Evolutionary conservation across 208 protist species (phyloP).

Genomic region (Histomonas meleagridis): DNA sequence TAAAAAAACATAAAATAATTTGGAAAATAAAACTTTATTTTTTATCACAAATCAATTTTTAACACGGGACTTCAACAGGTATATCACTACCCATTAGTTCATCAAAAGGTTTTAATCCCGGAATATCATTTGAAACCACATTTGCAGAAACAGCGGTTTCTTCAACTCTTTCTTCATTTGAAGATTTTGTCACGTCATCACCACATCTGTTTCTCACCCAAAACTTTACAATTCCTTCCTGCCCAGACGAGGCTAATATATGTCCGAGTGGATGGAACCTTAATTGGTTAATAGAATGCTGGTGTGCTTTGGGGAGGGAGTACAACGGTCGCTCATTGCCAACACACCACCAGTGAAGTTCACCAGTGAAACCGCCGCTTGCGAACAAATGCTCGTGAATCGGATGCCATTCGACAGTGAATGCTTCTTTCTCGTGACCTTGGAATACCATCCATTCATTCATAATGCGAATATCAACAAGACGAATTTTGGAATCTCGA

Average conservation of each 20-base stretch:
- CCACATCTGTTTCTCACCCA: not conserved
- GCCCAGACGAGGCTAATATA: not conserved
- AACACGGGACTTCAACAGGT: too few species aligned
- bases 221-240: constrained; percentile 1
- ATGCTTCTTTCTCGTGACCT: constrained; percentile 13
- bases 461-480: not conserved
- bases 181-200: not conserved
- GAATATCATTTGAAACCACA: not conserved
- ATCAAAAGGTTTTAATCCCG: not conserved
- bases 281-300: not conserved
- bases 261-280: not conserved
- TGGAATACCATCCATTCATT: not conserved
- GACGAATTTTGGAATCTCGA: not conserved
- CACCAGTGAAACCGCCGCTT: not conserved
- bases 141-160: not conserved
- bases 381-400: not conserved
- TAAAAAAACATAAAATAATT: too few species aligned
- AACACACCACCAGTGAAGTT: not conserved
- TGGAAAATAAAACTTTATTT: too few species aligned
- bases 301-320: not conserved
- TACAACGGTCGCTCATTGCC: not conserved
- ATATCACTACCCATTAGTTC: too few species aligned
- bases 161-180: not conserved
- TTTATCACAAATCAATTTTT: too few species aligned
- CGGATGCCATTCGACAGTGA: not conserved